Base-by-base conservation (phyloP, 495 filamentous ascomycete species). In the Cudoniella acicularis region DNA sequence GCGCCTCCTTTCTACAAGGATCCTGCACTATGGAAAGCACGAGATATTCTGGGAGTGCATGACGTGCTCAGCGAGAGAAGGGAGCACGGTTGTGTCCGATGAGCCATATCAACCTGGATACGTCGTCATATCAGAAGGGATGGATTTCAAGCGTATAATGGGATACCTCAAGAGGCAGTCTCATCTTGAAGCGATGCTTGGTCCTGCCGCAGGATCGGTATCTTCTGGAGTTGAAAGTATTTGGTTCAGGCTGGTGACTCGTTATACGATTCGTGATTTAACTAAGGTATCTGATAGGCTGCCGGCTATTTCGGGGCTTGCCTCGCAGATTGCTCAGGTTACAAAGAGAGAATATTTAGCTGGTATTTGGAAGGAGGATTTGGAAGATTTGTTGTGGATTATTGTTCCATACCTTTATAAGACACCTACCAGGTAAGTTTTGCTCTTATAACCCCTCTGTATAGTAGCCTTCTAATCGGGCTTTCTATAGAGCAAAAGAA, bases 31-130 rank as follows among this genome's bases (percentile, higher is more conserved):
- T 41, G 54, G 43, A 26, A 27, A 17, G 11, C 25, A 49, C 10
- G 41, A 57, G 36, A 22, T 57, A n/a, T 57, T 42, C 46, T 57
- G 54, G 54, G 54, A 57, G 24, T 57, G 54, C 22, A 26, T 30
- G 23, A 49, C 6, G 4, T 36, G 30, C 30, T 4, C 30, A 36
- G 4, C 6, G 6, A 4, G 30, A 4, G 30, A 36, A 13, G 30
- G 30, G 13, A 36, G 30, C 30, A 4, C 30, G 6, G 4, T 36
- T 13, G 30, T 36, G 6, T 13, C 4, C 30, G 30, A 36, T 6
- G 6, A 36, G 13, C 30, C 30, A 6, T 36, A 36, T 36, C 30
- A 36, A 6, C 30, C 30, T 4, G 30, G 30, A 36, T 36, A 36
- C 13, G 30, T 36, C 6, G 30, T 36, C 6, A 36, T 36, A 4